A percentile compares a stretch with the other conserved stretches of the same genome.
These are phyloP conservation scores for Irpex sp. DNA, from an alignment of 1,284 basidiomycete species.

Conservation along the genomic window DNA sequence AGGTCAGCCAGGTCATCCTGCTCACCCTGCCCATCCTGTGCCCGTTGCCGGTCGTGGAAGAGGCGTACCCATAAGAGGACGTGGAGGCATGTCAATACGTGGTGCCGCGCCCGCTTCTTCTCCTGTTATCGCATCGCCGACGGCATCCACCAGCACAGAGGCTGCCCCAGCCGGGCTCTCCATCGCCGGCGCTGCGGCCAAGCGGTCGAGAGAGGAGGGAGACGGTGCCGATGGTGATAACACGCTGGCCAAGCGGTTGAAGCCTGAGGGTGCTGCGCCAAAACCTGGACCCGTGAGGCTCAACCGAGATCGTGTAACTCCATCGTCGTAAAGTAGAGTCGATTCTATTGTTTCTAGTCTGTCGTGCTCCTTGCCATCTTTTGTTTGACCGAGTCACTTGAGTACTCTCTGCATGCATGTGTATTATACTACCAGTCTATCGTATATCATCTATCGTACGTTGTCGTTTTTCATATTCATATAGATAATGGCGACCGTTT, in stretches of 20 bases:
- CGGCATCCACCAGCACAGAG: conserved; percentile 13
- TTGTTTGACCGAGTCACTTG: not conserved
- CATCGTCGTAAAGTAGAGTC: conserved; percentile 11
- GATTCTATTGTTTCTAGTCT: not conserved
- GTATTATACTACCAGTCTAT: not conserved
- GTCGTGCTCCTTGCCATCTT: not conserved
- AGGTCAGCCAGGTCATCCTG: conserved; percentile 9
- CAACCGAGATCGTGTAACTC: conserved; percentile 28
- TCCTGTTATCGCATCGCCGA: not conserved
- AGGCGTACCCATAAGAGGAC: conserved; percentile 20
- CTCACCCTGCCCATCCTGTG: not conserved
- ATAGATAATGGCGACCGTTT: too few species aligned
- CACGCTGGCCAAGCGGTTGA: conserved; percentile 68
- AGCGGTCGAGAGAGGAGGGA: conserved; percentile 63
- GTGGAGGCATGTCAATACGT: conserved; percentile 26
- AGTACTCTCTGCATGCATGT: conserved; percentile 1
- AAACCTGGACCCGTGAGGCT: conserved; percentile 25
- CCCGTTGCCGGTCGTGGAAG: conserved; percentile 17
- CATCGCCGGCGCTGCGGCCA: conserved; percentile 65
- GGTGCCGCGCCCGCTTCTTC: conserved; percentile 28
- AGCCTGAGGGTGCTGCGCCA: conserved; percentile 40
- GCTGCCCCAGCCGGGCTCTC: conserved; percentile 39
- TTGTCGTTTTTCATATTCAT: not conserved
- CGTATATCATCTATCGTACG: not conserved
- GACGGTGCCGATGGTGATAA: conserved; percentile 41